Evolutionary conservation across 306 rosid genomes (phyloP).

Genomic region (Vigna reflexopilosa): DNA sequence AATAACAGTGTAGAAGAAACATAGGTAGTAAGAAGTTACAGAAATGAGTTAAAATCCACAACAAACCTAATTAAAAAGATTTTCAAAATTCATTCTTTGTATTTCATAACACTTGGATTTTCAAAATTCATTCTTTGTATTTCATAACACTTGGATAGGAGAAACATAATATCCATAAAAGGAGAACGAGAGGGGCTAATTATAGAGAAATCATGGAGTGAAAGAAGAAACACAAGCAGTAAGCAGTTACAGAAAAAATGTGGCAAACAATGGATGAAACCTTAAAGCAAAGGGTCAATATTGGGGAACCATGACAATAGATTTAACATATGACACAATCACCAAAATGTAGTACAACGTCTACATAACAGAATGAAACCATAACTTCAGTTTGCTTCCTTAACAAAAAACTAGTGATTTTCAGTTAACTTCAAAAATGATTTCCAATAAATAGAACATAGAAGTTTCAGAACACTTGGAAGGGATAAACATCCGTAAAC

Average conservation of each 20-base stretch:
- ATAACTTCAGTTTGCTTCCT: background rate
- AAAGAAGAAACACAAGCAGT: background rate
- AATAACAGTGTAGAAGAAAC: too few species aligned
- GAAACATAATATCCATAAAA: background rate
- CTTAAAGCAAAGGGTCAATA: background rate
- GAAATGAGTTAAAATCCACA: too few species aligned
- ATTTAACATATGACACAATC: background rate
- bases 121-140: background rate
- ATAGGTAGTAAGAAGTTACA: too few species aligned
- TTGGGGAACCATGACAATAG: background rate
- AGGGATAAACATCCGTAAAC: background rate
- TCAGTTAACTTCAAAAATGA: slow-evolving; percentile 8
- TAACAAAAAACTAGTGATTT: background rate
- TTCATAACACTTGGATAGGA: background rate
- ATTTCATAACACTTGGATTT: background rate
- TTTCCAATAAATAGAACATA: background rate
- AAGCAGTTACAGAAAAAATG: background rate
- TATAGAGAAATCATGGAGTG: background rate
- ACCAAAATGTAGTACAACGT: background rate
- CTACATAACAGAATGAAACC: slow-evolving; percentile 3
- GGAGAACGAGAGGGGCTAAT: background rate
- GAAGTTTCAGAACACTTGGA: background rate
- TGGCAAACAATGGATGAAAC: background rate
- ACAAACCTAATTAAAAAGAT: background rate
- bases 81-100: background rate